phyloP scores from a whole-genome alignment of 345 rosid species.

The Kernera saxatilis region DNA sequence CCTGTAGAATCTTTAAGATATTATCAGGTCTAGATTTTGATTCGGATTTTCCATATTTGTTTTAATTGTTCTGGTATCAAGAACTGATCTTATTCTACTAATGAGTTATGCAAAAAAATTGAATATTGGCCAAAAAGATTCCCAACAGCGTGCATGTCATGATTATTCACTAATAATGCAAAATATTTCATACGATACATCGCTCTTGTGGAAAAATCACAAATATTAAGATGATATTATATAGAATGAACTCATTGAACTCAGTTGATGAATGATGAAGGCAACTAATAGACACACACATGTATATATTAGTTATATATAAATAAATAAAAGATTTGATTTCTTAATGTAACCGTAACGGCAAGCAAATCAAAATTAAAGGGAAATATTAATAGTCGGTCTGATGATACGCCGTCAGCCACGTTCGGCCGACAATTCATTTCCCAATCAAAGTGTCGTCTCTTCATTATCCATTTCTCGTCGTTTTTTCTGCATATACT shows the following conservation, averaged over 20 bases:
- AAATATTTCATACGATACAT: slow-evolving; percentile 3
- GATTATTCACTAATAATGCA: slow-evolving; percentile 20
- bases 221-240: slow-evolving; percentile 4
- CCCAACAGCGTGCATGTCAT: slow-evolving; percentile 29
- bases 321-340: not conserved
- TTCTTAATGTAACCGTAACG: slow-evolving; percentile 18
- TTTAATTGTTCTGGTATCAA: slow-evolving; percentile 5
- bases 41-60: not conserved
- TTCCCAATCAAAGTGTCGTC: slow-evolving; percentile 23
- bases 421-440: slow-evolving; percentile 31
- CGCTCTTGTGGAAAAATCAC: slow-evolving; percentile 12
- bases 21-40: slow-evolving; percentile 13
- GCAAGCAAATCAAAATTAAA: slow-evolving; percentile 31
- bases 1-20: slow-evolving; percentile 19
- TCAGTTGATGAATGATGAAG: slow-evolving; percentile 18
- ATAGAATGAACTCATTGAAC: not conserved
- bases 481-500: not conserved
- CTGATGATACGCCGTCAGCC: slow-evolving; percentile 27
- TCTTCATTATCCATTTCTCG: slow-evolving; percentile 23
- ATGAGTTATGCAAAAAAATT: slow-evolving; percentile 21
- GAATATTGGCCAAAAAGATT: slow-evolving; percentile 18
- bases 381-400: slow-evolving; percentile 25
- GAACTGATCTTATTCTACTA: slow-evolving; percentile 12
- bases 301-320: not conserved
- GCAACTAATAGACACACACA: slow-evolving; percentile 8